A percentile compares a stretch with the other conserved stretches of the same genome.
Evolutionary conservation across 139 green algal genomes (phyloP).

Genomic region (Eudorina sp.): DNA sequence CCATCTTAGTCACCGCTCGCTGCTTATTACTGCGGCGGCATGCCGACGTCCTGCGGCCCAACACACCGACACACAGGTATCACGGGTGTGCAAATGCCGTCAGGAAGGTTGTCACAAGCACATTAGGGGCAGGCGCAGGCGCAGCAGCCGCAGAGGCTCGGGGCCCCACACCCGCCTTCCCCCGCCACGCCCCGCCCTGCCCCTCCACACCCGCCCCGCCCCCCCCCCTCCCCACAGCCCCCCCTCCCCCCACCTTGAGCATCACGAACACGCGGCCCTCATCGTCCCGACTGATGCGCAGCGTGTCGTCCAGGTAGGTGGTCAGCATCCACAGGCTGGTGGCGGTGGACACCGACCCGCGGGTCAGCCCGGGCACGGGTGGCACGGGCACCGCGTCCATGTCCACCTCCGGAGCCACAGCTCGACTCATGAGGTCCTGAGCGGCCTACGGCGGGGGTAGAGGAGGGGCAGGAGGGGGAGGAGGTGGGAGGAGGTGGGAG

Average conservation of each 20-base stretch:
- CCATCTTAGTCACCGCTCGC: too few relatives aligned
- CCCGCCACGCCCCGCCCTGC: neutral
- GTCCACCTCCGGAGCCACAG: slow-evolving; percentile 49
- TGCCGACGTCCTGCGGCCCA: too few relatives aligned
- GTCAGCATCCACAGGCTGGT: slow-evolving; percentile 66
- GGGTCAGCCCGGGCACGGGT: neutral
- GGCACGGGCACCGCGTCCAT: slow-evolving; percentile 7
- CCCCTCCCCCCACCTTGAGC: slow-evolving; percentile 47
- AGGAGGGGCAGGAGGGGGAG: neutral
- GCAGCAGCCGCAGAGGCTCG: too few relatives aligned
- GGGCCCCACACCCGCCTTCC: too few relatives aligned
- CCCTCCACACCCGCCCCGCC: neutral
- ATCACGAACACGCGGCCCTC: slow-evolving; percentile 64
- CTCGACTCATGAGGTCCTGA: slow-evolving; percentile 35
- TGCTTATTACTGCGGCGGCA: too few relatives aligned
- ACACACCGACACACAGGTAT: too few relatives aligned
- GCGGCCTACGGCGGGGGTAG: slow-evolving; percentile 22
- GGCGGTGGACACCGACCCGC: neutral
- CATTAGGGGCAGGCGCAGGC: too few relatives aligned
- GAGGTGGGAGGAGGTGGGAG: too few relatives aligned
- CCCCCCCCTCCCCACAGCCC: neutral
- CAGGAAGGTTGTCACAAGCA: too few relatives aligned
- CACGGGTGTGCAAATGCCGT: too few relatives aligned
- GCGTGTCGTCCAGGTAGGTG: slow-evolving; percentile 71
- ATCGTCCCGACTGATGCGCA: slow-evolving; percentile 65